phyloP scores from a whole-genome alignment of 768 basidiomycete genomes.

The Lactarius hengduanensis region DNA sequence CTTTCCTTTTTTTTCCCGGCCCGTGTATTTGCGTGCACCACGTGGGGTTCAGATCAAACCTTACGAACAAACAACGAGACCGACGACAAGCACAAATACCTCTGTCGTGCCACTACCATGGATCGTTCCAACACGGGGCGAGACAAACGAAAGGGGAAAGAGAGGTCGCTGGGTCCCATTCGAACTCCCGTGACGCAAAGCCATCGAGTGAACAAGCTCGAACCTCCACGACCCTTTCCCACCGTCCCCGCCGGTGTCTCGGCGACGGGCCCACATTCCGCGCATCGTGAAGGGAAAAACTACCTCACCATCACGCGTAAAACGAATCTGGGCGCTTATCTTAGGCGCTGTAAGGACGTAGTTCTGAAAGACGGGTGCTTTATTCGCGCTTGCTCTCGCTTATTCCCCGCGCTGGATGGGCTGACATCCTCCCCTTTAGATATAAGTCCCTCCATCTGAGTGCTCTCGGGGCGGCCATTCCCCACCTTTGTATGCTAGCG shows the following conservation, averaged over 20 bases:
- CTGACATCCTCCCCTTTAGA: constrained; percentile 38
- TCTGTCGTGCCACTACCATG: not conserved
- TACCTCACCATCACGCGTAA: constrained; percentile 78
- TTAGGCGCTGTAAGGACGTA: constrained; percentile 72
- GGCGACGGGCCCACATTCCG: constrained; percentile 77
- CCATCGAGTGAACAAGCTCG: constrained; percentile 59
- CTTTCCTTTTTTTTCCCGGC: not conserved
- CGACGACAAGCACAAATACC: not conserved
- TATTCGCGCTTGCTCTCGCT: not conserved
- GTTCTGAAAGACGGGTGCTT: constrained; percentile 70
- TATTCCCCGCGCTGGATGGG: not conserved
- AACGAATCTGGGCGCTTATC: constrained; percentile 67
- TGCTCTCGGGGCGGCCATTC: constrained; percentile 90
- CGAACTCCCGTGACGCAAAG: constrained; percentile 14
- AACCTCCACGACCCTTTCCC: constrained; percentile 72
- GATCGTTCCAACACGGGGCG: not conserved
- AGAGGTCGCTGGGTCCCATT: constrained; percentile 8
- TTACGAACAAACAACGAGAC: not conserved
- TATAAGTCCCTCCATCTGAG: constrained; percentile 71
- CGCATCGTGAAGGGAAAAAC: constrained; percentile 78
- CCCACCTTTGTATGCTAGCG: constrained; percentile 67
- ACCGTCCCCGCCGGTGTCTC: constrained; percentile 72
- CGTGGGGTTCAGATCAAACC: not conserved
- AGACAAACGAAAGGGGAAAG: constrained; percentile 19
- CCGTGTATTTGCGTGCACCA: not conserved